Evolutionary conservation across 2,329 filamentous ascomycete species (phyloP).

Genomic region (Diaporthe citrichinensis): DNA sequence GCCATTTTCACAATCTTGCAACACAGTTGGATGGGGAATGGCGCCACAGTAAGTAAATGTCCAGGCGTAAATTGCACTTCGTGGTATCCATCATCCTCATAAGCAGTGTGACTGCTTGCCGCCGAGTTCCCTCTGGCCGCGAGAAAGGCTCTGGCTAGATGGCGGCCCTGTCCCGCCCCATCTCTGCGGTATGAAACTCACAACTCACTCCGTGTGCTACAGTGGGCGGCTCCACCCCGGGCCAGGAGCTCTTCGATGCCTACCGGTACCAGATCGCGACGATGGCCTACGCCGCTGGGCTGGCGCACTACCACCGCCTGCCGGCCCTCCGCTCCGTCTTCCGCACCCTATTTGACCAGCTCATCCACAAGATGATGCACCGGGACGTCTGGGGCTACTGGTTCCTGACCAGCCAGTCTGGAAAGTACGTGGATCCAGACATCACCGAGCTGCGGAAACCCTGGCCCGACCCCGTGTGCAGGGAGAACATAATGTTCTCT

Average conservation of each 20-base stretch:
- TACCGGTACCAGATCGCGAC: constrained; percentile 58
- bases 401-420: constrained; percentile 55
- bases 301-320: constrained; percentile 56
- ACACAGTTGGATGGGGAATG: constrained; percentile 25
- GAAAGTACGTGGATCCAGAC: constrained; percentile 52
- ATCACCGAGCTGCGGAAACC: constrained; percentile 55
- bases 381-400: constrained; percentile 59
- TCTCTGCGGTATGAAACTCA: neutral
- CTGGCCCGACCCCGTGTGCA: constrained; percentile 57
- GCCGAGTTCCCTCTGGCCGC: neutral
- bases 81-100: too few relatives aligned
- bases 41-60: constrained; percentile 12
- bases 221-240: constrained; percentile 52
- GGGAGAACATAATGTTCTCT: constrained; percentile 56
- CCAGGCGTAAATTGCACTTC: neutral
- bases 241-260: constrained; percentile 54
- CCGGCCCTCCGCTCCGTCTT: constrained; percentile 52
- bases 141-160: neutral
- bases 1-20: constrained; percentile 35
- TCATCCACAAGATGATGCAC: constrained; percentile 59
- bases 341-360: constrained; percentile 51
- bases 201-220: constrained; percentile 16
- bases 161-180: neutral
- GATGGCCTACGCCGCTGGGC: constrained; percentile 55
- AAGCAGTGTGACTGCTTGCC: neutral